Percentiles rank a stretch among this genome's conserved stretches.
Evolutionary conservation across 192 early-diverging fungal species (phyloP).

Genomic region (Dissophora ornata): DNA sequence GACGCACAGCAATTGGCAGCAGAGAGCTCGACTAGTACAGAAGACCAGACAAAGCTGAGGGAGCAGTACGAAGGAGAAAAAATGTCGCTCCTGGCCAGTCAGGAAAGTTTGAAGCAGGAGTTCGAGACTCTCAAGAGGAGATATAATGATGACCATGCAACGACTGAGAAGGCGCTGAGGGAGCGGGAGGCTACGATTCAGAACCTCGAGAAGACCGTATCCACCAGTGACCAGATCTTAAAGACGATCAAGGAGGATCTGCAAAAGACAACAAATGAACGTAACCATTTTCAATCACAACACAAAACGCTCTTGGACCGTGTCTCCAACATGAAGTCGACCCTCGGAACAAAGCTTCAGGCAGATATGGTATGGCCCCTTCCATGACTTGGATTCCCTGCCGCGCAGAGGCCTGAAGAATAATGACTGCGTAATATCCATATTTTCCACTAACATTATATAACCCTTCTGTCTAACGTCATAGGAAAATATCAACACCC

Average conservation of each 20-base stretch:
- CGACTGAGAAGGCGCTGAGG: conserved; percentile 1
- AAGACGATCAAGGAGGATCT: conserved; percentile 42
- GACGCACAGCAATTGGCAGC: conserved; percentile 1
- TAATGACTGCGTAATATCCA: too few species aligned
- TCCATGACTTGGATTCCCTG: too few species aligned
- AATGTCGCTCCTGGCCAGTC: neutral
- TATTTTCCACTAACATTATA: neutral
- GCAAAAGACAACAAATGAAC: conserved; percentile 55
- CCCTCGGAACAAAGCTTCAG: conserved; percentile 83
- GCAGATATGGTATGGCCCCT: conserved; percentile 70
- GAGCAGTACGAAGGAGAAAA: conserved; percentile 52
- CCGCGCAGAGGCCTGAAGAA: too few species aligned
- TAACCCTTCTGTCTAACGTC: conserved; percentile 1
- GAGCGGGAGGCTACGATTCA: conserved; percentile 25
- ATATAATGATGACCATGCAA: conserved; percentile 15
- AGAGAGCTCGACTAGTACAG: conserved; percentile 10
- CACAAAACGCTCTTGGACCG: conserved; percentile 79
- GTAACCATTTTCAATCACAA: conserved; percentile 64
- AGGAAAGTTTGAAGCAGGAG: conserved; percentile 25
- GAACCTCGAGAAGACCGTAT: conserved; percentile 17
- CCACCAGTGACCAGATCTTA: conserved; percentile 10
- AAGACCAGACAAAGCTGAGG: conserved; percentile 29
- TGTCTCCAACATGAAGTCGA: conserved; percentile 82
- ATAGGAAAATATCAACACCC: conserved; percentile 65
- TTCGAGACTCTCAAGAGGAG: conserved; percentile 55